Percentiles rank a stretch among this genome's conserved stretches.
Conservation (phyloP, 345 rosid species). For the Rhodomyrtus tomentosa region DNA sequence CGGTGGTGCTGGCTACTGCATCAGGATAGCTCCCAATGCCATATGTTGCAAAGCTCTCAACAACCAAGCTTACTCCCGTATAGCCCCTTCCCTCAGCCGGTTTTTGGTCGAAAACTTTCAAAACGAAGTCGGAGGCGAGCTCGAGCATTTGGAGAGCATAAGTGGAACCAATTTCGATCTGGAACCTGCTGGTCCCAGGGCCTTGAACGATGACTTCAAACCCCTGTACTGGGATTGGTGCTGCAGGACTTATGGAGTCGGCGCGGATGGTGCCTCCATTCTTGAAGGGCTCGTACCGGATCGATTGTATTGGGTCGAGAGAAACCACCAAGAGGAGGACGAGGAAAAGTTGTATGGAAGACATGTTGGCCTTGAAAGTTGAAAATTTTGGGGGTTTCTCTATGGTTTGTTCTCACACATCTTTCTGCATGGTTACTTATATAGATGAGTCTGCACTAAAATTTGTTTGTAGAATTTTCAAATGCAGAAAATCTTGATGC, state of each 20-base stretch:
- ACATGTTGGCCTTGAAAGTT: not conserved
- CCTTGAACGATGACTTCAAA: not conserved
- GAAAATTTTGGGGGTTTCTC: not conserved
- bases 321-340: not conserved
- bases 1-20: not conserved
- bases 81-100: not conserved
- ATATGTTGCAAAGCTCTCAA: not conserved
- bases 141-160: not conserved
- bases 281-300: not conserved
- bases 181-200: conserved; percentile 1
- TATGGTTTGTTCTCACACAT: not conserved
- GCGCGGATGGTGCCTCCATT: not conserved
- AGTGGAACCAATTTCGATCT: not conserved
- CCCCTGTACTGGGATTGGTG: not conserved
- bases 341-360: not conserved
- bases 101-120: not conserved
- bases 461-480: not conserved
- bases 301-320: not conserved
- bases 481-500: not conserved
- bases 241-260: not conserved
- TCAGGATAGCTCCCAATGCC: not conserved
- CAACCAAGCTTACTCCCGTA: not conserved
- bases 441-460: not conserved
- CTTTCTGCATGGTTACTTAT: not conserved
- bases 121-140: not conserved